Percentiles rank a stretch among this genome's conserved stretches.
Evolutionary conservation across 2,329 filamentous ascomycete genomes (phyloP).

Genomic region (Massarina eburnea): DNA sequence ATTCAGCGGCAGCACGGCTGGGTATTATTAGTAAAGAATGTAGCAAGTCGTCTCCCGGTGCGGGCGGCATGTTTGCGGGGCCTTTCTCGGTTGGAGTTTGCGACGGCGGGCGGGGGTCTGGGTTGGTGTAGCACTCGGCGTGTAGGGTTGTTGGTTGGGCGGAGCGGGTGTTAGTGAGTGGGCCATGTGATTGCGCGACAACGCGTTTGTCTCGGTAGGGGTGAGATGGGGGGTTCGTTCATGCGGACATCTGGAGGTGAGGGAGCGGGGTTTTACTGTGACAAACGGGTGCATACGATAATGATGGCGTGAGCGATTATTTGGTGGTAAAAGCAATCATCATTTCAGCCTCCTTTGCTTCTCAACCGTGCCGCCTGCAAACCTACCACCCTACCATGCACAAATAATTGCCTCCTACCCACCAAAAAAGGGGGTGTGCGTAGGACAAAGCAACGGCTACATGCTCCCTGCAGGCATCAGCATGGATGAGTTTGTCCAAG

Average conservation of each 20-base stretch:
- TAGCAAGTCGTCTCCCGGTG: slow-evolving; percentile 20
- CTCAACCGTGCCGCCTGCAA: no score
- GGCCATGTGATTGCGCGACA: slow-evolving; percentile 28
- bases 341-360: no score
- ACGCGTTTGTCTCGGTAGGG: slow-evolving; percentile 11
- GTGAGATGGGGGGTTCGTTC: not conserved
- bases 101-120: not conserved
- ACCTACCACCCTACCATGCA: no score
- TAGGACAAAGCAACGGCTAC: no score
- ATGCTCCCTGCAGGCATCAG: not conserved
- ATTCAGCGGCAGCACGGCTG: not conserved
- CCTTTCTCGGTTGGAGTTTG: not conserved
- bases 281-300: no score
- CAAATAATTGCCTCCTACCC: no score
- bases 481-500: not conserved
- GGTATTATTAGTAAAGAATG: slow-evolving; percentile 23
- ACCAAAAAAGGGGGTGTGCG: not conserved
- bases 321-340: no score
- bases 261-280: not conserved
- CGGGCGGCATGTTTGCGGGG: not conserved
- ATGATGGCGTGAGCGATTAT: no score
- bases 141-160: slow-evolving; percentile 4
- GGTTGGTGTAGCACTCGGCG: not conserved
- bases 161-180: slow-evolving; percentile 3
- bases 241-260: not conserved